Conservation (phyloP, 768 basidiomycete genomes). For the Suillus occidentalis region DNA sequence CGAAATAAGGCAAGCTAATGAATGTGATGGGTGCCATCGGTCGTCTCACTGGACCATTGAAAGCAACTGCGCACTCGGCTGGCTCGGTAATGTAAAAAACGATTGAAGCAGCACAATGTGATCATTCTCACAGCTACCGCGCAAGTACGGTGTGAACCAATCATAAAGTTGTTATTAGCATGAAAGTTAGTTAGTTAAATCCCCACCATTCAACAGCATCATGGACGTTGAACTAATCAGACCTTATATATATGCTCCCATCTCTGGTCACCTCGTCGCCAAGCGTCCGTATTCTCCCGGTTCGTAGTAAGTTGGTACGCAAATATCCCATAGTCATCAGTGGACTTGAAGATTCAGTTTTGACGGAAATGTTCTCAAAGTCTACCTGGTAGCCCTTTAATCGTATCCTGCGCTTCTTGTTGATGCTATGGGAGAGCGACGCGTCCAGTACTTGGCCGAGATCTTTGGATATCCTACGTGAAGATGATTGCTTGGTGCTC, state of each 20-base stretch:
- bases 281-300: conserved; percentile 28
- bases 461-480: neutral
- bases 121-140: neutral
- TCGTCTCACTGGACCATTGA: neutral
- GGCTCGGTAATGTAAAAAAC: neutral
- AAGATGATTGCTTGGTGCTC: neutral
- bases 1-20: neutral
- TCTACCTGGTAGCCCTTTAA: conserved; percentile 22
- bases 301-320: conserved; percentile 20
- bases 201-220: neutral
- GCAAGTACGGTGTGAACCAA: neutral
- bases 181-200: neutral
- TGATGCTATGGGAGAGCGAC: neutral
- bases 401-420: conserved; percentile 11
- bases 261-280: conserved; percentile 18
- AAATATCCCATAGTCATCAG: conserved; percentile 15
- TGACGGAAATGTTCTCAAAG: conserved; percentile 16
- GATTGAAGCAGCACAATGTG: neutral
- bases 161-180: neutral
- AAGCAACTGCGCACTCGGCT: neutral
- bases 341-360: conserved; percentile 8
- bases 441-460: neutral
- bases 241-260: conserved; percentile 22
- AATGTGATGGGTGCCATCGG: neutral
- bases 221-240: conserved; percentile 5